Evolutionary conservation across 2,329 filamentous ascomycete species (phyloP).

Genomic region (Ceratocystis cacaofunesta): DNA sequence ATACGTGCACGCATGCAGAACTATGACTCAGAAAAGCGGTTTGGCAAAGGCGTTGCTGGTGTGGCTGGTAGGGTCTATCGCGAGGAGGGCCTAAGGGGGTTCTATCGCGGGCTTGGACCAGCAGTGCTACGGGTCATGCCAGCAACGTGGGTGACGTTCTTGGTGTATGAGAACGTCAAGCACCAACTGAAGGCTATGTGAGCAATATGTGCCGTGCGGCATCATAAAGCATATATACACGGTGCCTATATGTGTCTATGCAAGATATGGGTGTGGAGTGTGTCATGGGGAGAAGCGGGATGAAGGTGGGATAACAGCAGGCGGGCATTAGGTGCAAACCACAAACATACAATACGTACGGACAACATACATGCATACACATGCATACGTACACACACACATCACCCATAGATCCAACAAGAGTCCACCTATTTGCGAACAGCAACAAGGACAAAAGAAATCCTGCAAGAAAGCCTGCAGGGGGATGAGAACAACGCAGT

Average conservation of each 20-base stretch:
- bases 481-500: background rate
- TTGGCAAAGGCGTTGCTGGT: constrained; percentile 54
- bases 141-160: constrained; percentile 88
- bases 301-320: too few species aligned
- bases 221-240: too few species aligned
- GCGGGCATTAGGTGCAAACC: too few species aligned
- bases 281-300: background rate
- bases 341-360: too few species aligned
- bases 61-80: constrained; percentile 60
- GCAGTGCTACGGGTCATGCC: constrained; percentile 85
- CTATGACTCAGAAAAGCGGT: constrained; percentile 63
- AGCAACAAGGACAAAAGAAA: background rate
- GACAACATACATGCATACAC: too few species aligned
- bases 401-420: too few species aligned
- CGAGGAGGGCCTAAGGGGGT: constrained; percentile 66
- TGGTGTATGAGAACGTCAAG: constrained; percentile 92
- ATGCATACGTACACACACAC: too few species aligned
- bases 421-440: too few species aligned
- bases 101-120: constrained; percentile 81
- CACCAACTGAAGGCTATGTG: constrained; percentile 40
- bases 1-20: constrained; percentile 78
- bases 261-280: background rate
- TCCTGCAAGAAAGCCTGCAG: background rate
- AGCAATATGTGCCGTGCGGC: background rate
- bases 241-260: too few species aligned